These are phyloP conservation scores for Didymella exigua DNA, from an alignment of 2,329 filamentous ascomycete species.

Conservation along the genomic window DNA sequence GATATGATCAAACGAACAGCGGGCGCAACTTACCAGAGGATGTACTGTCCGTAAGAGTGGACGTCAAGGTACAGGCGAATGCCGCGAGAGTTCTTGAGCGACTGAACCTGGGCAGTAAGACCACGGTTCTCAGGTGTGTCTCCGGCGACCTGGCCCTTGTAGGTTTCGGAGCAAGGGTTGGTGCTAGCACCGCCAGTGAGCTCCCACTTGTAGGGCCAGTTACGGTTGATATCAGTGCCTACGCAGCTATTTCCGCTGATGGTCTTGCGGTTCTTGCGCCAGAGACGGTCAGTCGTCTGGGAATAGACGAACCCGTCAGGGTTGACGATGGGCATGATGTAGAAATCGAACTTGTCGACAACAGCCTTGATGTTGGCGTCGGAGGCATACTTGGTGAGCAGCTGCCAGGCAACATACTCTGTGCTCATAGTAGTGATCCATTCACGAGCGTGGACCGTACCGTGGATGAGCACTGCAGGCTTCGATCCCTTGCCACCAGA, in stretches of 20 bases:
- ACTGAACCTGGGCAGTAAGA: conserved; percentile 52
- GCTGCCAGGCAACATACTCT: conserved; percentile 36
- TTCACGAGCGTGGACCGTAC: conserved; percentile 45
- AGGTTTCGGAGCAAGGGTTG: conserved; percentile 46
- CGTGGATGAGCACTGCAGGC: conserved; percentile 44
- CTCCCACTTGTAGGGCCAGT: conserved; percentile 49
- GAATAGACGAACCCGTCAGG: conserved; percentile 45
- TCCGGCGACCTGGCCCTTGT: conserved; percentile 42
- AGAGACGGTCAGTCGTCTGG: conserved; percentile 48
- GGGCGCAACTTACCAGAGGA: conserved; percentile 29
- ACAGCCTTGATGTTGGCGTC: conserved; percentile 41
- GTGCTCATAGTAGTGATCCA: conserved; percentile 46
- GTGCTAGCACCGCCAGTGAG: conserved; percentile 44
- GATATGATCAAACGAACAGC: background rate
- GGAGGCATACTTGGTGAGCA: conserved; percentile 43
- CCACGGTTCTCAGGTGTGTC: conserved; percentile 44
- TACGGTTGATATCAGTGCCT: conserved; percentile 49
- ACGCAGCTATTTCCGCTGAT: conserved; percentile 40
- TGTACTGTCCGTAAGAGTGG: conserved; percentile 49
- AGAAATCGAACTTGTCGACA: conserved; percentile 47
- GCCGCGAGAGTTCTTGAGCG: conserved; percentile 52
- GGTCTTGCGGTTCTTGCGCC: conserved; percentile 49
- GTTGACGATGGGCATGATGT: conserved; percentile 36
- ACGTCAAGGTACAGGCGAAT: conserved; percentile 68
- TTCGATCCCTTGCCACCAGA: conserved; percentile 45